These are phyloP conservation scores for Arxiozyma telluris DNA, from an alignment of 1,139 yeast genomes.

Conservation along the genomic window DNA sequence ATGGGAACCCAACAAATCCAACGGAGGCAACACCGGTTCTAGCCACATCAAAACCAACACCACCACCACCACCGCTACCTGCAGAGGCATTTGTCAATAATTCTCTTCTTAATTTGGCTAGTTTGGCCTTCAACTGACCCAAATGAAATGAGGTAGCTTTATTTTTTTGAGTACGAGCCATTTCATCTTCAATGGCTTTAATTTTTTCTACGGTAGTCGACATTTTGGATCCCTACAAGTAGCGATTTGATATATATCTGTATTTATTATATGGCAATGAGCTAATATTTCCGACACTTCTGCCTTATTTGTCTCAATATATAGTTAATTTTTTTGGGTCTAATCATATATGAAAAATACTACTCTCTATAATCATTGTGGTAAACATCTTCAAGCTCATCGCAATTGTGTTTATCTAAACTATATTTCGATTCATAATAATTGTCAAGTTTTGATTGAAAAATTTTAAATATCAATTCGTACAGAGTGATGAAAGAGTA, in stretches of 20 bases:
- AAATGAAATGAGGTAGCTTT: slow-evolving; percentile 93
- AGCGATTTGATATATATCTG: too few relatives aligned
- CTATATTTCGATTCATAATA: not conserved
- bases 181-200: slow-evolving; percentile 87
- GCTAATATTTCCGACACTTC: too few relatives aligned
- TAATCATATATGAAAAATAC: too few relatives aligned
- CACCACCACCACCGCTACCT: slow-evolving; percentile 83
- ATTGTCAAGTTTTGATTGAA: not conserved
- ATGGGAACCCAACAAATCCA: slow-evolving; percentile 96
- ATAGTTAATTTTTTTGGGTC: too few relatives aligned
- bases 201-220: slow-evolving; percentile 86
- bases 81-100: slow-evolving; percentile 69
- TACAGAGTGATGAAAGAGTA: too few relatives aligned
- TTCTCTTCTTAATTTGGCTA: slow-evolving; percentile 91
- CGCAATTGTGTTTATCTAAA: not conserved
- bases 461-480: not conserved
- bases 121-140: slow-evolving; percentile 93
- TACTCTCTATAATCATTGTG: not conserved
- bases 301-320: too few relatives aligned
- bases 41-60: slow-evolving; percentile 91
- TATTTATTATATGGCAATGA: too few relatives aligned
- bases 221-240: slow-evolving; percentile 25
- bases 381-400: slow-evolving; percentile 1
- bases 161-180: slow-evolving; percentile 91
- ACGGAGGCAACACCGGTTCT: slow-evolving; percentile 96